Conservation (phyloP, 805 yeast genomes). For the Candida schatavii region DNA sequence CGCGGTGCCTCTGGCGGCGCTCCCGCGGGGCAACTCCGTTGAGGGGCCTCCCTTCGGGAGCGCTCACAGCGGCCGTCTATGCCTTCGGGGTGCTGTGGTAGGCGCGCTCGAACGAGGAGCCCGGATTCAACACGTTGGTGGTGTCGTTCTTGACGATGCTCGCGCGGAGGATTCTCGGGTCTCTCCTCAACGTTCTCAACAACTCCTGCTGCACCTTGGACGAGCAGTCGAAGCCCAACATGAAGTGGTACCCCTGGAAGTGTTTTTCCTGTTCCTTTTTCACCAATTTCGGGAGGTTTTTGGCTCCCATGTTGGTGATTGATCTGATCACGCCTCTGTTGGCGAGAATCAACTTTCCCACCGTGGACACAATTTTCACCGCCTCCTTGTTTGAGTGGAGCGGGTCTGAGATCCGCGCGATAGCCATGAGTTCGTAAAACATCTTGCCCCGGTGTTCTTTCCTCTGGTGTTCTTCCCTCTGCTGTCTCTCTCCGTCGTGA, state of each 20-base stretch:
- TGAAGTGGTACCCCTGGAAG: constrained; percentile 85
- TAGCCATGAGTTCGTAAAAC: constrained; percentile 89
- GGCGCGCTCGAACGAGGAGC: constrained; percentile 54
- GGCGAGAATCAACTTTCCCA: constrained; percentile 77
- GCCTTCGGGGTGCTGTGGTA: constrained; percentile 2
- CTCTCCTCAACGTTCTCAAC: constrained; percentile 72
- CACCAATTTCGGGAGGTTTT: constrained; percentile 75
- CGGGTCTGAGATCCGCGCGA: constrained; percentile 75
- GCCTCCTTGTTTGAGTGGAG: constrained; percentile 39
- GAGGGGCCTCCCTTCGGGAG: no score
- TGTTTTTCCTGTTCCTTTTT: constrained; percentile 85
- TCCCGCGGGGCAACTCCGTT: no score
- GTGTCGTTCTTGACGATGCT: constrained; percentile 64
- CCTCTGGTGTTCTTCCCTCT: background rate
- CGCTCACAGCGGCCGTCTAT: no score
- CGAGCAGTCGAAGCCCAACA: constrained; percentile 83
- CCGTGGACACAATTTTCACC: constrained; percentile 49
- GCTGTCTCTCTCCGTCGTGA: background rate
- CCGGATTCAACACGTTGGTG: constrained; percentile 49
- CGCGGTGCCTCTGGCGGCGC: no score
- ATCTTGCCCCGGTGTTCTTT: constrained; percentile 39
- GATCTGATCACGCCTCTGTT: constrained; percentile 94
- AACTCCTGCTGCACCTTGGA: constrained; percentile 85
- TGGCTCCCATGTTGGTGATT: constrained; percentile 74
- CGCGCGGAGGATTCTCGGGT: constrained; percentile 87